Evolutionary conservation across 208 protist species (phyloP), one percentile per base, ranked within the genome.

Genomic region (Novymonas esmeraldas): DNA sequence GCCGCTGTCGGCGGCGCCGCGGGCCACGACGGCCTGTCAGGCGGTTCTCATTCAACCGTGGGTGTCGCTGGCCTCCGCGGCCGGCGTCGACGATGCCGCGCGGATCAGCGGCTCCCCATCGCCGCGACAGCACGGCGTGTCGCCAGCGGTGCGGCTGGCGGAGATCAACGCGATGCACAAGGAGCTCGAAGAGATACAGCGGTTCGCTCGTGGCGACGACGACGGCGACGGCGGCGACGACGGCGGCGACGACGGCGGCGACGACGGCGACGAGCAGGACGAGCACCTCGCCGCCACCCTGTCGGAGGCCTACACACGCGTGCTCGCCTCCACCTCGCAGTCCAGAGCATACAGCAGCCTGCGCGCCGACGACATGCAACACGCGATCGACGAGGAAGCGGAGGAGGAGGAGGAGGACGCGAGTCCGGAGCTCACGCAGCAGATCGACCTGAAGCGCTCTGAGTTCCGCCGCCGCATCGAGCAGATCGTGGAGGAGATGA

Each of bases 391-490:
- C 22, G 41, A 50, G 6, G 49, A 45, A 16, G 38, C 11, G 31
- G 10, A 50, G 1, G 49, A n/a, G 20, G 45, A 24, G 6, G 48
- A 56, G 7, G 39, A n/a, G 3, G 46, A 57, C 52, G 46, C 26
- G 2, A 38, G 56, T 28, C 11, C 66, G 11, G 34, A 50, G 48
- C 41, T 70, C 51, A 60, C 28, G 24, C 65, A 22, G 0, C 13
- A 68, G 9, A 70, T 86, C 39, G 42, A 65, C 11, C 61, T 42
- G 13, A 82, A 79, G 60, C 52, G 36, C 0, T 14, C 5, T 6
- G 63, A 79, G 18, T 14, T 56, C 22, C 50, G 59, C 44, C 0
- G 22, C 10, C 57, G 65, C 41, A 69, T 79, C 20, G 45, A 57
- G 4, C 41, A 66, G 22, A 39, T 73, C 0, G 6, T 68, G 3